Evolutionary conservation across 2,329 filamentous ascomycete genomes (phyloP).

Genomic region (Fusarium nygamai): DNA sequence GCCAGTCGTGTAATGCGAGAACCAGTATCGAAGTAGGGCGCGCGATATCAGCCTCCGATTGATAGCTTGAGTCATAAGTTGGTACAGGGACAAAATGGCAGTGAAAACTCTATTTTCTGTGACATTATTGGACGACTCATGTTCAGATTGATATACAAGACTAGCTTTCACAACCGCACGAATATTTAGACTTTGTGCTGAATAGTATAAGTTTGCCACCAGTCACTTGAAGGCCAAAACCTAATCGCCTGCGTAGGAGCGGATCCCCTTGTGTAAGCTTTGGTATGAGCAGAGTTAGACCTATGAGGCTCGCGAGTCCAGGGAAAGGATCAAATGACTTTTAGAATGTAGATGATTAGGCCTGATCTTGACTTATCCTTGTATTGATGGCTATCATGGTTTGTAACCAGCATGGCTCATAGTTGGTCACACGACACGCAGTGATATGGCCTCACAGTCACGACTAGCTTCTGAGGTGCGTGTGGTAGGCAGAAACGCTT

Average conservation of each 20-base stretch:
- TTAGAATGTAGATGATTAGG: fast-evolving
- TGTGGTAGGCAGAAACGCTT: background rate
- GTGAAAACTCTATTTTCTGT: background rate
- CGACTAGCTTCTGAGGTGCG: too few relatives aligned
- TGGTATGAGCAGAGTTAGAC: background rate
- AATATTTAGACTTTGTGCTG: fast-evolving
- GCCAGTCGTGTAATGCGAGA: fast-evolving
- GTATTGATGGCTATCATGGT: fast-evolving
- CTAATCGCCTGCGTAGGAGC: fast-evolving
- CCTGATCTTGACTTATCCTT: background rate
- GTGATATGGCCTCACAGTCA: background rate
- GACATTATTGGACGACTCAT: background rate
- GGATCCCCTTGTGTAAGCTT: background rate
- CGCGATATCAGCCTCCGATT: fast-evolving
- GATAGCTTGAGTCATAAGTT: background rate
- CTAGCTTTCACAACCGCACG: too few relatives aligned
- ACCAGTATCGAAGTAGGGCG: background rate
- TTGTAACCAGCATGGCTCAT: too few relatives aligned
- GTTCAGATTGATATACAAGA: background rate
- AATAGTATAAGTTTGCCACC: background rate
- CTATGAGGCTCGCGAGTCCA: background rate
- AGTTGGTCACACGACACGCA: too few relatives aligned
- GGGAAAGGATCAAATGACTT: background rate
- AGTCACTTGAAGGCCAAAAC: background rate
- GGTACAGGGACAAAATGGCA: background rate